phyloP scores from a whole-genome alignment of 306 rosid species.

The Arachis stenosperma region DNA sequence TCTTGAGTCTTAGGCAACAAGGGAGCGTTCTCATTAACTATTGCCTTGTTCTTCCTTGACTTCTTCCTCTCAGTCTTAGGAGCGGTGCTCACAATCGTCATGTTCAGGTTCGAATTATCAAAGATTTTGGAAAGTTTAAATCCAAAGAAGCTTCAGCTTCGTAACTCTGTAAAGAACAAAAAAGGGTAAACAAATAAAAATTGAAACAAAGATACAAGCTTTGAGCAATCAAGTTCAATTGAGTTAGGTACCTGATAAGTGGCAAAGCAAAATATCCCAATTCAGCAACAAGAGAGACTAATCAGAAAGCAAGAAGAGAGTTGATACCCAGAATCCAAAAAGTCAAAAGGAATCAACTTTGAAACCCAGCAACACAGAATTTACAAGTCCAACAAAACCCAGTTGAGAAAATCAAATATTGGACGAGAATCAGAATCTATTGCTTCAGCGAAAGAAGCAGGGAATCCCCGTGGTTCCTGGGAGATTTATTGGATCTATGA shows the following conservation, averaged over 20 bases:
- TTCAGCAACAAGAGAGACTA: conserved; percentile 15
- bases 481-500: not conserved
- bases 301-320: not conserved
- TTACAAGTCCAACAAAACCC: conserved; percentile 35
- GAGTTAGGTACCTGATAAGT: conserved; percentile 31
- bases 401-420: conserved; percentile 25
- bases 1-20: conserved; percentile 67
- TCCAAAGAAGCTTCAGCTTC: conserved; percentile 39
- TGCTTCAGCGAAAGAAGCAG: conserved; percentile 6
- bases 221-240: conserved; percentile 28
- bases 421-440: conserved; percentile 22
- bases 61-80: conserved; percentile 63
- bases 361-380: conserved; percentile 12
- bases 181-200: not conserved
- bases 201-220: conserved; percentile 26
- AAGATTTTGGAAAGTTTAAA: not conserved
- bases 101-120: conserved; percentile 36
- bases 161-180: conserved; percentile 21
- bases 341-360: conserved; percentile 26
- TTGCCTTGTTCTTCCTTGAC: conserved; percentile 58
- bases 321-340: conserved; percentile 38
- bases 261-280: conserved; percentile 18
- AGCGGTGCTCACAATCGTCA: conserved; percentile 62
- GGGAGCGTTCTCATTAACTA: conserved; percentile 76
- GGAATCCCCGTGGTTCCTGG: conserved; percentile 23